Evolutionary conservation across 2,329 filamentous ascomycete genomes (phyloP).

Genomic region (Cladosporium austrohemisphaericum): DNA sequence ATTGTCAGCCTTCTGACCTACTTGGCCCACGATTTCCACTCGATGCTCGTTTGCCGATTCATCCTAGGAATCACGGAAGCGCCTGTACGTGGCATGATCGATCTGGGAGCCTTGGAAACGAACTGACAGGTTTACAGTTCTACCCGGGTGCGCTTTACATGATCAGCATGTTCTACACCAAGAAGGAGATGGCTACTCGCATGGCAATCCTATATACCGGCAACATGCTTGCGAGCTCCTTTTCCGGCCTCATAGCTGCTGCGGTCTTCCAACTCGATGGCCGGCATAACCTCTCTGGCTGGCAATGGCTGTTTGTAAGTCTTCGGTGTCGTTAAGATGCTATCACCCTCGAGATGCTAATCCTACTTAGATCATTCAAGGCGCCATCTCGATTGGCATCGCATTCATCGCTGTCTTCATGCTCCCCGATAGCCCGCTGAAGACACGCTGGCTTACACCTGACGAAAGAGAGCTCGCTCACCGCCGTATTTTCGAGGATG

Average conservation of each 20-base stretch:
- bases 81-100: neutral
- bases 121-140: conserved; percentile 3
- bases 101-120: too few relatives aligned
- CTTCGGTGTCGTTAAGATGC: conserved; percentile 1
- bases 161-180: conserved; percentile 39
- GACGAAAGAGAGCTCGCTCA: conserved; percentile 36
- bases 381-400: conserved; percentile 52
- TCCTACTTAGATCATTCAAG: conserved; percentile 32
- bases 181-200: conserved; percentile 22
- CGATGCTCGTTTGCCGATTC: conserved; percentile 24
- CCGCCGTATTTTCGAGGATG: conserved; percentile 33
- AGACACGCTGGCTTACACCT: conserved; percentile 41
- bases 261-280: conserved; percentile 6
- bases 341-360: too few relatives aligned
- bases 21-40: conserved; percentile 22
- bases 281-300: conserved; percentile 1
- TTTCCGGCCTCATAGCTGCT: conserved; percentile 10
- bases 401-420: conserved; percentile 57
- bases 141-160: conserved; percentile 17
- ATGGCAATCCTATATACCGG: conserved; percentile 10
- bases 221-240: conserved; percentile 9
- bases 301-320: conserved; percentile 13
- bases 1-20: conserved; percentile 25
- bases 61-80: conserved; percentile 21
- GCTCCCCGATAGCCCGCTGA: conserved; percentile 61